Evolutionary conservation across 495 filamentous ascomycete genomes (phyloP).

Genomic region (Penicillium bialowiezense): DNA sequence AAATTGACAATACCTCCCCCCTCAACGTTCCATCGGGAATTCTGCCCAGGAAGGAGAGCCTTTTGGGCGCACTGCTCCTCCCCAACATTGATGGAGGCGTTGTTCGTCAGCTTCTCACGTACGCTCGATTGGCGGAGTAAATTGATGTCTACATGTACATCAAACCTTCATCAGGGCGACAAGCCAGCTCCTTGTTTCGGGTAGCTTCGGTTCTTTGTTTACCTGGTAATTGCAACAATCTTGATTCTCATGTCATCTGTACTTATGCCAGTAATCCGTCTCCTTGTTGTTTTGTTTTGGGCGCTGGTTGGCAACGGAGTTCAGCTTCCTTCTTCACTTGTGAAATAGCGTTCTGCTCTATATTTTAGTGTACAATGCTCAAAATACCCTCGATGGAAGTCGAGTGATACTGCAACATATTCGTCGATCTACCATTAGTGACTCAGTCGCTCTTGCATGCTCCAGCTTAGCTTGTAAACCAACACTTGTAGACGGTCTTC

Average conservation of each 20-base stretch:
- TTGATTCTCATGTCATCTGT: conserved; percentile 32
- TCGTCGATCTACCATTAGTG: conserved; percentile 14
- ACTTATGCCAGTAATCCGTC: conserved; percentile 26
- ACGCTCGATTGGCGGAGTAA: conserved; percentile 60
- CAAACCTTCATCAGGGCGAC: not conserved
- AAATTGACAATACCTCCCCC: conserved; percentile 48
- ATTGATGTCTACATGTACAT: not conserved
- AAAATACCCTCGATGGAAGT: conserved; percentile 38
- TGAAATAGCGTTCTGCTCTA: conserved; percentile 38
- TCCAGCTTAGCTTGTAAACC: too few species aligned
- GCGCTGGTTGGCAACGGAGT: conserved; percentile 24
- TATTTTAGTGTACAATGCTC: conserved; percentile 41
- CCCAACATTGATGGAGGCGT: conserved; percentile 57
- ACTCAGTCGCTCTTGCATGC: too few species aligned
- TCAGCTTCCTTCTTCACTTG: conserved; percentile 20
- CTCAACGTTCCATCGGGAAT: conserved; percentile 58
- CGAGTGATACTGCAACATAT: conserved; percentile 32
- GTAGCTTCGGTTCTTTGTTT: conserved; percentile 9
- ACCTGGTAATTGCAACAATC: conserved; percentile 22
- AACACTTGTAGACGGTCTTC: too few species aligned
- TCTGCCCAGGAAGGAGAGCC: conserved; percentile 65
- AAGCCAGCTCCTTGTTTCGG: not conserved
- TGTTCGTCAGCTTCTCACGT: conserved; percentile 70
- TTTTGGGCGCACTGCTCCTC: conserved; percentile 67
- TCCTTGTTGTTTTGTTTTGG: conserved; percentile 14